Percentiles rank a stretch among this genome's conserved stretches.
Conservation (phyloP, 2,329 filamentous ascomycete genomes). For the Arthrobotrys sinensis region DNA sequence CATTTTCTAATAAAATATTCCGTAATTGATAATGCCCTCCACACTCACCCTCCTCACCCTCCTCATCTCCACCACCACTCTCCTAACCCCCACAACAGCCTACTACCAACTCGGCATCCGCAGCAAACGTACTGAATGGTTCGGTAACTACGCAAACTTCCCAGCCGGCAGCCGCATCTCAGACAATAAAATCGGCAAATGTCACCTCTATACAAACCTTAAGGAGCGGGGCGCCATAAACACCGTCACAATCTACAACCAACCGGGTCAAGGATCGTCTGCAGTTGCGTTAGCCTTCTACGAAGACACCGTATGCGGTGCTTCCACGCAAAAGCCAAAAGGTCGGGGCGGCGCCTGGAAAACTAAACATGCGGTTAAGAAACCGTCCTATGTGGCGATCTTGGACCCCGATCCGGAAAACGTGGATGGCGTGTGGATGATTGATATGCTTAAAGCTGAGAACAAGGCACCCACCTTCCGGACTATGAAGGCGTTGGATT, state of each 20-base stretch:
- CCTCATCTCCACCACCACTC: not conserved
- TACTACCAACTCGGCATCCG: constrained; percentile 35
- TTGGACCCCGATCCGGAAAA: constrained; percentile 8
- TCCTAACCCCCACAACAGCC: constrained; percentile 14
- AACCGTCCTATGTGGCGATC: constrained; percentile 23
- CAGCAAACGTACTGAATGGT: constrained; percentile 28
- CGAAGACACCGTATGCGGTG: constrained; percentile 12
- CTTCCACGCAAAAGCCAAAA: not conserved
- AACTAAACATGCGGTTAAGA: not conserved
- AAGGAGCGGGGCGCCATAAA: not conserved
- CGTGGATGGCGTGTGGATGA: constrained; percentile 29
- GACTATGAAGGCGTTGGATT: constrained; percentile 33
- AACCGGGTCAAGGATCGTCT: not conserved
- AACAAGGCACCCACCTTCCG: not conserved
- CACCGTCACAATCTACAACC: constrained; percentile 39
- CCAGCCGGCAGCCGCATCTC: not conserved
- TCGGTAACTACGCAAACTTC: constrained; percentile 6
- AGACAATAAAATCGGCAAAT: constrained; percentile 6
- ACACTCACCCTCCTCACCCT: constrained; percentile 7
- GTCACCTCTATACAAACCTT: constrained; percentile 11
- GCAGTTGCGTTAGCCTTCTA: constrained; percentile 32
- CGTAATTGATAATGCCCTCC: not conserved
- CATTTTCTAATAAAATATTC: not conserved
- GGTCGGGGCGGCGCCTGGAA: not conserved
- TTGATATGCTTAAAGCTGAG: constrained; percentile 23